These are phyloP conservation scores for Wickerhamomyces sydowiorum DNA, from an alignment of 805 yeast species.

Conservation along the genomic window DNA sequence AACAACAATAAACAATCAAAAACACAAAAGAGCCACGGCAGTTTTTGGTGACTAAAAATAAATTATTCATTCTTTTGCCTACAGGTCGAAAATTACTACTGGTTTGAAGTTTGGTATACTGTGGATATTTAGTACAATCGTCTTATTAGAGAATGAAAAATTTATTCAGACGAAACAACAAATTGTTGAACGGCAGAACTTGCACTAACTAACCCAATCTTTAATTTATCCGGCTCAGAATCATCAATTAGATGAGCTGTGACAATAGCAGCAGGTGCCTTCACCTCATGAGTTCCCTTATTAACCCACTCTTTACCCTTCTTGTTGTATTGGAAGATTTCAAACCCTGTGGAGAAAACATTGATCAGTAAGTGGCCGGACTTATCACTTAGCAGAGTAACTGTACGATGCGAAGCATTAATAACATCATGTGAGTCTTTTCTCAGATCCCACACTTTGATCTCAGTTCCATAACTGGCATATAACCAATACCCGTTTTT, in stretches of 20 bases:
- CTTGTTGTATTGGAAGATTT: conserved; percentile 17
- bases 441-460: conserved; percentile 46
- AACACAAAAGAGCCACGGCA: no score
- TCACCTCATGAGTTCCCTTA: conserved; percentile 6
- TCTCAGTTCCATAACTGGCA: conserved; percentile 23
- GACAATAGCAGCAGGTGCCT: background rate
- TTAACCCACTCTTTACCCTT: conserved; percentile 14
- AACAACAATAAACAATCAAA: no score
- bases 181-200: background rate
- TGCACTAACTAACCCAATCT: background rate
- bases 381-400: conserved; percentile 14
- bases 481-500: conserved; percentile 62
- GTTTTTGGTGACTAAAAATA: no score
- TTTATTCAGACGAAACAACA: background rate
- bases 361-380: conserved; percentile 18
- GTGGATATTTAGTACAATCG: no score
- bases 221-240: background rate
- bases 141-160: background rate
- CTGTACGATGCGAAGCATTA: conserved; percentile 3
- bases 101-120: no score
- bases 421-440: conserved; percentile 22
- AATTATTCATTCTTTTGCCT: no score
- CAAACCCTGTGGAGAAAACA: conserved; percentile 4
- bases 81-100: no score
- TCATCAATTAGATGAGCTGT: background rate